Conservation (phyloP, 345 rosid genomes). For the Reutealis trisperma region DNA sequence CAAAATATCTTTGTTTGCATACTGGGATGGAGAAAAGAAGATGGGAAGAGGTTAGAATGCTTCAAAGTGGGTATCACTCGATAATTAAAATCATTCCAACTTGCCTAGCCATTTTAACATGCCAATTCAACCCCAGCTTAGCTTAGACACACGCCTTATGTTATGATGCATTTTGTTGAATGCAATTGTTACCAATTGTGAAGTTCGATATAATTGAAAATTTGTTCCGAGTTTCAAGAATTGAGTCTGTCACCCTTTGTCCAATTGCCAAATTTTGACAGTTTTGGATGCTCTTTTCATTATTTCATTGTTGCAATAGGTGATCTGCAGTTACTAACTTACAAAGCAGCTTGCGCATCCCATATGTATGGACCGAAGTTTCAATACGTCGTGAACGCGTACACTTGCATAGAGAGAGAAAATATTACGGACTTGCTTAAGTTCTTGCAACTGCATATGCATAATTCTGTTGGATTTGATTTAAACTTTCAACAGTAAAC, state of each 20-base stretch:
- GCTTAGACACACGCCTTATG: too few relatives aligned
- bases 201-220: too few relatives aligned
- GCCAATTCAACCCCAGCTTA: too few relatives aligned
- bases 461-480: conserved; percentile 38
- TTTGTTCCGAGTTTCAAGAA: too few relatives aligned
- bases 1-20: too few relatives aligned
- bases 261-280: not conserved
- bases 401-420: conserved; percentile 29
- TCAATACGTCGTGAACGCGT: conserved; percentile 47
- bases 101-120: too few relatives aligned
- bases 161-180: too few relatives aligned
- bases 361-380: conserved; percentile 62
- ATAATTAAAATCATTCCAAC: too few relatives aligned
- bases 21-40: too few relatives aligned
- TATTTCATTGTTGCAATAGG: conserved; percentile 34
- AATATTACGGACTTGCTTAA: conserved; percentile 34
- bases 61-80: too few relatives aligned
- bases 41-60: too few relatives aligned
- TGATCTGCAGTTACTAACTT: conserved; percentile 49
- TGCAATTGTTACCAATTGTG: too few relatives aligned
- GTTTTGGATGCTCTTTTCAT: not conserved
- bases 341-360: conserved; percentile 75
- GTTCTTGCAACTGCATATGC: conserved; percentile 48
- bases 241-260: not conserved
- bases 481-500: conserved; percentile 19